These are phyloP conservation scores for Kwoniella newhampshirensis DNA, from an alignment of 768 basidiomycete species.

Conservation along the genomic window DNA sequence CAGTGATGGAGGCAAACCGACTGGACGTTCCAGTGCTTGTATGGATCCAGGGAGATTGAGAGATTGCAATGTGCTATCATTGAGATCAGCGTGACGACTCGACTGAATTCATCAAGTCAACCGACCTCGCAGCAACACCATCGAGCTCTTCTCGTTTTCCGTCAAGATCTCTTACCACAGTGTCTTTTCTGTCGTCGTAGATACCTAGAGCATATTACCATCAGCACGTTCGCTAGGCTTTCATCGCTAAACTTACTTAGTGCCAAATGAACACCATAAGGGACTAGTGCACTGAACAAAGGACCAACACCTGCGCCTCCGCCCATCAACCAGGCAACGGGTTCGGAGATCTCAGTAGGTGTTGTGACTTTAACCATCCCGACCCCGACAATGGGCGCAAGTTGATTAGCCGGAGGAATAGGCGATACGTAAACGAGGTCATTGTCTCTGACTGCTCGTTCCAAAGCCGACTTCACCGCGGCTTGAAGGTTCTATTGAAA, in stretches of 20 bases:
- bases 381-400: slow-evolving; percentile 66
- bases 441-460: slow-evolving; percentile 83
- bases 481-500: slow-evolving; percentile 68
- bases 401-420: slow-evolving; percentile 69
- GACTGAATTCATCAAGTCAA: slow-evolving; percentile 15
- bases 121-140: slow-evolving; percentile 64
- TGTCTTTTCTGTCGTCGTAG: slow-evolving; percentile 77
- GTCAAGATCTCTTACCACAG: slow-evolving; percentile 65
- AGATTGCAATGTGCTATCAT: slow-evolving; percentile 63
- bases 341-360: slow-evolving; percentile 55
- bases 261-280: slow-evolving; percentile 85
- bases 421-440: slow-evolving; percentile 92
- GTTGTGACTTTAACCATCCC: slow-evolving; percentile 65
- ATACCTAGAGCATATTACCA: slow-evolving; percentile 56
- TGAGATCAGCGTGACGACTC: neutral
- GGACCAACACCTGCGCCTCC: slow-evolving; percentile 58
- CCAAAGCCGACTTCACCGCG: slow-evolving; percentile 65
- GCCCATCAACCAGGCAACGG: slow-evolving; percentile 52
- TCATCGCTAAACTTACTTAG: slow-evolving; percentile 63
- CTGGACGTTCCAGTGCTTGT: slow-evolving; percentile 80
- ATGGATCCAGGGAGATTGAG: slow-evolving; percentile 80
- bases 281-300: slow-evolving; percentile 72
- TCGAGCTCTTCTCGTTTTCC: slow-evolving; percentile 66
- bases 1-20: slow-evolving; percentile 84
- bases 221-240: neutral